phyloP scores from a whole-genome alignment of 2,329 filamentous ascomycete species.

The Phialocephala subalpina region DNA sequence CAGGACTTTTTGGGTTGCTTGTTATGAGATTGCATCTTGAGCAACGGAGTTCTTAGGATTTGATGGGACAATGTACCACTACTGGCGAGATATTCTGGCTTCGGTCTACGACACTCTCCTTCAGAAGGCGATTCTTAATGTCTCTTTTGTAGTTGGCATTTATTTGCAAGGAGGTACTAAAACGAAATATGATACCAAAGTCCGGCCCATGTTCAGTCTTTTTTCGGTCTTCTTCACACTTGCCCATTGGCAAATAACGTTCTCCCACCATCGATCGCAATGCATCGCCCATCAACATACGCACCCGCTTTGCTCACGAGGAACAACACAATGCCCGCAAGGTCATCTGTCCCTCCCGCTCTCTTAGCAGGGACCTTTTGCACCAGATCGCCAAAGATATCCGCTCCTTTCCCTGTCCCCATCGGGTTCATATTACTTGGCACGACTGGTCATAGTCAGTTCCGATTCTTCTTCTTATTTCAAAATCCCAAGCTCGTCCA shows the following conservation, averaged over 20 bases:
- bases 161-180: neutral
- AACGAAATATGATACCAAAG: neutral
- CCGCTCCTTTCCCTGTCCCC: slow-evolving; percentile 45
- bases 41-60: neutral
- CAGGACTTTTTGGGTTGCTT: neutral
- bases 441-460: slow-evolving; percentile 46
- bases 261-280: slow-evolving; percentile 51
- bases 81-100: neutral
- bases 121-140: neutral
- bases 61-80: neutral
- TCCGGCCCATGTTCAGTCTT: no score
- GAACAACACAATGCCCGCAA: slow-evolving; percentile 53
- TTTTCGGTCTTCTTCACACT: no score
- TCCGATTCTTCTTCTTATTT: slow-evolving; percentile 15
- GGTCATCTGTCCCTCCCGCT: slow-evolving; percentile 50
- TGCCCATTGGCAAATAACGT: slow-evolving; percentile 51
- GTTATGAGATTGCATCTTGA: neutral
- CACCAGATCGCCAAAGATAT: slow-evolving; percentile 51
- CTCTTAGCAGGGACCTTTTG: slow-evolving; percentile 50
- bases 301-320: slow-evolving; percentile 51
- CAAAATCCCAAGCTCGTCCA: neutral
- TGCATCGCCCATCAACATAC: slow-evolving; percentile 49
- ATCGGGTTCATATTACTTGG: slow-evolving; percentile 55
- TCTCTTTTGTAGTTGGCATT: neutral
- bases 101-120: neutral